Base-by-base conservation (phyloP, 306 rosid species). In the Senna siamea region DNA sequence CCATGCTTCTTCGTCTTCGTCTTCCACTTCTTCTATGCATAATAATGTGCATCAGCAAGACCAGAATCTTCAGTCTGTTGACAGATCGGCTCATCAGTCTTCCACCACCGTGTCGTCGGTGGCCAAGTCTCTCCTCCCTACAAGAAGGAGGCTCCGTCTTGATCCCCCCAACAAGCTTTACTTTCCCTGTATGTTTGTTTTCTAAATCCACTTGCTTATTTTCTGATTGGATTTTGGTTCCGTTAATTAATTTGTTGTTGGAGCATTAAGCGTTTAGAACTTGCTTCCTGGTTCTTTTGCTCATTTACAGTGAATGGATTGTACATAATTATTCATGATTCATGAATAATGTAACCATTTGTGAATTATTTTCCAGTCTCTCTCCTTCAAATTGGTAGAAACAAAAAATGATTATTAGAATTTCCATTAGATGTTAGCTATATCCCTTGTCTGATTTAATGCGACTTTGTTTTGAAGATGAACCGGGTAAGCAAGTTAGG, bases 401-500 rank as follows among this genome's bases (percentile, higher is more conserved):
- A 73, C 64, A 14, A 46, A 63, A 56, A 61, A 13, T 18, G 47
- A 32, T 58, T 64, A 58, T n/a, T 78, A 19, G 68, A 75, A 43
- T 78, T 78, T 60, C 52, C 61, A 9, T 38, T 47, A 50, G 66
- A 61, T 75, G 41, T 52, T 52, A 66, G 53, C 56, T 77, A 63
- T 74, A 44, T 71, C 48, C 11, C 20, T 66, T 46, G 55, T 63
- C 78, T 84, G 67, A 77, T 48, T 54, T 59, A 38, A 40, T 75
- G 46, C 63, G 66, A 66, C 48, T 84, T 70, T 79, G 77, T 77
- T 69, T 65, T 84, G 83, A 78, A 93, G 98, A 91, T 86, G 98
- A 93, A 81, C 93, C 98, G 47, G 97, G 98, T 15, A 93, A 91
- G 85, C 98, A 93, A 86, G 98, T 89, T 51, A 93, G 81, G 83